phyloP scores from a whole-genome alignment of 176 grass and related monocot genomes.

The Lolium rigidum region DNA sequence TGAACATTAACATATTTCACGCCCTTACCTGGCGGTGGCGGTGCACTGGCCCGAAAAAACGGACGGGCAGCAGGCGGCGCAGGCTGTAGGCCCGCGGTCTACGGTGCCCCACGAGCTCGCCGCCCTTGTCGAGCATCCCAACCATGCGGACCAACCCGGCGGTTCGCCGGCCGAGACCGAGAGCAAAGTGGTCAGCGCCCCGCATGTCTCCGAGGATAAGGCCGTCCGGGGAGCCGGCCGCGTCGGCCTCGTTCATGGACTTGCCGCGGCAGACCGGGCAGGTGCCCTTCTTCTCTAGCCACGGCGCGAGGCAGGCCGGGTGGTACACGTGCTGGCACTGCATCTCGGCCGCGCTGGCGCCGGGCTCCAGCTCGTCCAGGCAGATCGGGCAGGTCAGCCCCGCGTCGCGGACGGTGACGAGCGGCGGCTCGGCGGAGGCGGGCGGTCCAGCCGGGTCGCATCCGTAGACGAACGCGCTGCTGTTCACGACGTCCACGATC shows the following conservation, averaged over 20 bases:
- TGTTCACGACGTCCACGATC: constrained; percentile 27
- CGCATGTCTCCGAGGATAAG: constrained; percentile 6
- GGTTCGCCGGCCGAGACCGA: constrained; percentile 43
- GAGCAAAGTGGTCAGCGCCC: neutral
- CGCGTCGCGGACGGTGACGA: neutral
- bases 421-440: neutral
- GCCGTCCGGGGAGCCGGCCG: neutral
- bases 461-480: neutral
- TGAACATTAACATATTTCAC: too few relatives aligned
- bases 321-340: constrained; percentile 43
- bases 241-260: neutral
- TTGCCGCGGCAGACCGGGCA: constrained; percentile 38
- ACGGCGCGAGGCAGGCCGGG: constrained; percentile 34
- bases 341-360: constrained; percentile 10
- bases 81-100: neutral
- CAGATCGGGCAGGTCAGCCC: constrained; percentile 39
- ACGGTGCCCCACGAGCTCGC: neutral
- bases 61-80: too few relatives aligned
- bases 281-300: constrained; percentile 14
- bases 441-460: neutral
- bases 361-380: constrained; percentile 23
- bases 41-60: neutral
- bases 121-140: neutral
- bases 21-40: neutral
- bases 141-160: neutral